A percentile compares a stretch with the other conserved stretches of the same genome.
Evolutionary conservation across 1,284 basidiomycete species (phyloP).

Genomic region (Rhodofomes roseus): DNA sequence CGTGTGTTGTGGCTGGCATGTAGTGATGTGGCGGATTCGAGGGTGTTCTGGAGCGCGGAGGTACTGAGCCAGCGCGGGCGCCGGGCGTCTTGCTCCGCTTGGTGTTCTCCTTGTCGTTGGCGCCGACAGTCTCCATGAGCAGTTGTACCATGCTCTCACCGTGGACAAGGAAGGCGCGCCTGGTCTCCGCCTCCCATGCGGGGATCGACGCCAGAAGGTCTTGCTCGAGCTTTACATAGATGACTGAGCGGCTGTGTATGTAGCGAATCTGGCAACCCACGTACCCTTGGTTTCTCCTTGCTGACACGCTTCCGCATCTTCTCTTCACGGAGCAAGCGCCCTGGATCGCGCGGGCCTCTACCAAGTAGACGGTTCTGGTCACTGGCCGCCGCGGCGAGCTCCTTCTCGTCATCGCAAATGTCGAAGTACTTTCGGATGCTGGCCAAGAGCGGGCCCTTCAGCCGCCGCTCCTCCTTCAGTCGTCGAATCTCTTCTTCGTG

Average conservation of each 20-base stretch:
- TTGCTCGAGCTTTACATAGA: constrained; percentile 68
- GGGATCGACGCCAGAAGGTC: constrained; percentile 82
- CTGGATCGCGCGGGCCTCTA: constrained; percentile 76
- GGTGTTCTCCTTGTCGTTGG: constrained; percentile 76
- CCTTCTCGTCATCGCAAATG: constrained; percentile 88
- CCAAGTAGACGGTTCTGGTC: constrained; percentile 78
- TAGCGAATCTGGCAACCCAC: constrained; percentile 22
- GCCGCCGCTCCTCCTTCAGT: constrained; percentile 76
- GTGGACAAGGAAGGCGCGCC: constrained; percentile 79
- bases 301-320: constrained; percentile 97
- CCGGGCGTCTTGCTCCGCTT: constrained; percentile 32
- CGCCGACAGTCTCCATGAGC: constrained; percentile 65
- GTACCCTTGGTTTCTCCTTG: constrained; percentile 90
- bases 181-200: constrained; percentile 82
- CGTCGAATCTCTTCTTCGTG: constrained; percentile 88
- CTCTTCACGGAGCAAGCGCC: constrained; percentile 84
- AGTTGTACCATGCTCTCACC: constrained; percentile 82
- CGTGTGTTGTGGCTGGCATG: constrained; percentile 18
- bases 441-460: constrained; percentile 75
- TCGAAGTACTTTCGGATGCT: constrained; percentile 87
- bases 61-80: constrained; percentile 47
- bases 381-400: constrained; percentile 76
- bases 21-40: constrained; percentile 35
- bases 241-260: constrained; percentile 4
- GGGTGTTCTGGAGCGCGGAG: constrained; percentile 58